These are phyloP conservation scores for Tetragonia tetragonoides DNA, from an alignment of 148 eudicot genomes.

Conservation along the genomic window DNA sequence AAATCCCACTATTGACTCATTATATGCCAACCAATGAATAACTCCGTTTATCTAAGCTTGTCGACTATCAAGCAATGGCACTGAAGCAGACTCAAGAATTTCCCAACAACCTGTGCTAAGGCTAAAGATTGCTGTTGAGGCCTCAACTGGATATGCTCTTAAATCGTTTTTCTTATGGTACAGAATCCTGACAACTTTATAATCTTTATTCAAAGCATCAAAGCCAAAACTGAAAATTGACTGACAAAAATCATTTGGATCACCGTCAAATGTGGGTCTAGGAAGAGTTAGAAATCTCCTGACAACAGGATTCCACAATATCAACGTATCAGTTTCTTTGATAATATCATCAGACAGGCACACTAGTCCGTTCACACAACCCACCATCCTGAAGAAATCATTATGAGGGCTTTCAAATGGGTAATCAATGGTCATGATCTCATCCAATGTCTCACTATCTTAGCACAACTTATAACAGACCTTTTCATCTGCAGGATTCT, in stretches of 20 bases:
- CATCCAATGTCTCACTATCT: conserved; percentile 24
- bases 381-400: conserved; percentile 26
- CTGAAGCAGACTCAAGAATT: neutral
- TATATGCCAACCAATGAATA: conserved; percentile 33
- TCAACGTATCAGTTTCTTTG: conserved; percentile 8
- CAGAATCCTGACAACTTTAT: conserved; percentile 31
- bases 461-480: conserved; percentile 23
- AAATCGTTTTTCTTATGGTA: conserved; percentile 14
- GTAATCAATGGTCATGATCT: conserved; percentile 16
- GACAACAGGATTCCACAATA: conserved; percentile 39
- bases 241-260: neutral
- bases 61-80: conserved; percentile 22
- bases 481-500: neutral
- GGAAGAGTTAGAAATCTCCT: conserved; percentile 27
- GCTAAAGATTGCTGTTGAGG: conserved; percentile 27
- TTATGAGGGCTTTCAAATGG: conserved; percentile 16
- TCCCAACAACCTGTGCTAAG: conserved; percentile 21
- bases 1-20: conserved; percentile 24
- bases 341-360: conserved; percentile 31
- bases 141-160: conserved; percentile 13
- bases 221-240: conserved; percentile 33
- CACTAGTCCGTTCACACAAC: conserved; percentile 34
- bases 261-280: neutral
- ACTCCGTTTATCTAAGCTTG: conserved; percentile 27
- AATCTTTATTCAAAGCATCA: conserved; percentile 28